phyloP scores from a whole-genome alignment of 2,329 filamentous ascomycete species.

The Fusarium irregulare region DNA sequence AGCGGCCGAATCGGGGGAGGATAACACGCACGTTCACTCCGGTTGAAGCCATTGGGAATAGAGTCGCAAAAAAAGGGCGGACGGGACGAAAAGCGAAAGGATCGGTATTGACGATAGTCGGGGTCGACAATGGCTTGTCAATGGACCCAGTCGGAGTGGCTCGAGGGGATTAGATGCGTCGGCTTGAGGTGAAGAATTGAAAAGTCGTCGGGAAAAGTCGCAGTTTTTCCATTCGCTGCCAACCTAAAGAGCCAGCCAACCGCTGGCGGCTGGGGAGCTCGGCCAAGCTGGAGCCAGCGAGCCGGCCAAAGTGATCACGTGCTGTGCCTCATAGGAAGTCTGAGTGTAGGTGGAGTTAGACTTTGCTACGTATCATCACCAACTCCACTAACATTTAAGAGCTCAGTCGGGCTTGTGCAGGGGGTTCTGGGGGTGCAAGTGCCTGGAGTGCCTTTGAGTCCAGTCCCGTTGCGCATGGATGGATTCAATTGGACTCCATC shows the following conservation, averaged over 20 bases:
- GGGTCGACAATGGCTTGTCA: conserved; percentile 56
- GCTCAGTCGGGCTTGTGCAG: conserved; percentile 22
- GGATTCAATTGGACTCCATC: conserved; percentile 32
- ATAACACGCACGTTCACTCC: conserved; percentile 72
- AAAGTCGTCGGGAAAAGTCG: conserved; percentile 61
- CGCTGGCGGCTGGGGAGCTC: conserved; percentile 50
- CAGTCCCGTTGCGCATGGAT: conserved; percentile 24
- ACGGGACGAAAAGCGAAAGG: conserved; percentile 52
- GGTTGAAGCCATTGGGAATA: conserved; percentile 71
- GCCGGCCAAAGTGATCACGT: conserved; percentile 45
- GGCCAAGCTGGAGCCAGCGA: conserved; percentile 48
- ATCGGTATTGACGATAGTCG: conserved; percentile 51
- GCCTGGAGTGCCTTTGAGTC: conserved; percentile 8
- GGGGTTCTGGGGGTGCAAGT: conserved; percentile 21
- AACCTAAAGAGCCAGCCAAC: conserved; percentile 29
- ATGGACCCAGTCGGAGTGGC: conserved; percentile 58
- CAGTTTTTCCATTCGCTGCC: conserved; percentile 55
- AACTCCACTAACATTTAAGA: conserved; percentile 11
- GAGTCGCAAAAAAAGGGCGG: conserved; percentile 57
- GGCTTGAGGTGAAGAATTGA: conserved; percentile 55
- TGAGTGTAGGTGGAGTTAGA: conserved; percentile 12
- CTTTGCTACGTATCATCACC: conserved; percentile 6
- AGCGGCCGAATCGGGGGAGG: conserved; percentile 44
- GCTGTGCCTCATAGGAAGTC: conserved; percentile 7
- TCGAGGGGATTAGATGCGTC: conserved; percentile 55